Evolutionary conservation across 192 early-diverging fungal species (phyloP), one percentile per base, ranked within the genome.

Genomic region (Backusella psychrophila): DNA sequence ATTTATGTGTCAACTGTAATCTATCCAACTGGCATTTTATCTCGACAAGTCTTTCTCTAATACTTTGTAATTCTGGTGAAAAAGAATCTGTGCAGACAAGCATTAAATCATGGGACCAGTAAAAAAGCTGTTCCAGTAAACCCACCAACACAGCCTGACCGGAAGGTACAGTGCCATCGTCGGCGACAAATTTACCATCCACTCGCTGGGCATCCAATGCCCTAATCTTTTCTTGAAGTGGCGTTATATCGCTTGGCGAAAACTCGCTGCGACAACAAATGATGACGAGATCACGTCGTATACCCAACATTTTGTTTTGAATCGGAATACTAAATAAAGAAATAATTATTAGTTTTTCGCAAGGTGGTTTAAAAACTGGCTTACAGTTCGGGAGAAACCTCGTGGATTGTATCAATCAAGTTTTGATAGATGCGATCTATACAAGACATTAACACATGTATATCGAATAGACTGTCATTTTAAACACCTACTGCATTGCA

Each of bases 131-230:
- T 75, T 96, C 95, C 63, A 97, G 66, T 29, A 97, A 77, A 1
- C 89, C 90, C 33, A 94, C 90, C 36, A 97, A 91, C n/a, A 90
- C 88, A 6, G 93, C 92, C 71, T 97, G 96, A 23, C 96, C 96
- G 26, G 91, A 78, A 3, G 93, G 87, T 19, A 94, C 87, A 14
- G 76, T 74, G 6, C 95, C 95, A 77, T 92, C 85, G 15, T 78
- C 81, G 12, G 89, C 86, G 39, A 95, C 76, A 80, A 93, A 97
- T 76, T 92, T 93, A 76, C 94, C 96, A 75, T 95, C 93, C 14
- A 90, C 89, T 38, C 95, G 85, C 63, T 78, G 79, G 77, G 88
- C 84, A 82, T 97, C 96, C 74, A 97, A 93, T 59, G 88, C 89
- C 21, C 90, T 90, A 17, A 97, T 84, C 63, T 93, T 89, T 75